Evolutionary conservation across 805 yeast species (phyloP).

Genomic region (Danielia reshetovae): DNA sequence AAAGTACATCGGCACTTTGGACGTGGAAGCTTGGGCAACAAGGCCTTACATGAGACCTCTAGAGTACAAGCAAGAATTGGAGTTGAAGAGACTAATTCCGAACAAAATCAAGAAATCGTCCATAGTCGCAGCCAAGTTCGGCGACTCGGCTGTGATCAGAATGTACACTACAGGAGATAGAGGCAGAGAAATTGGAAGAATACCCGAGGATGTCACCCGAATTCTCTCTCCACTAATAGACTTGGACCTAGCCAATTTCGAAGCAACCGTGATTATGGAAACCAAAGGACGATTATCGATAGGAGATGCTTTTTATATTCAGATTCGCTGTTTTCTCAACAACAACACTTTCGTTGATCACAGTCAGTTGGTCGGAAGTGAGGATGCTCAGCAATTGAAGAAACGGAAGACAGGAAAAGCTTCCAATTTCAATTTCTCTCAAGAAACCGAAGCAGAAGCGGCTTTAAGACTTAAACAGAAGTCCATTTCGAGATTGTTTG

Average conservation of each 20-base stretch:
- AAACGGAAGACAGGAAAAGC: conserved; percentile 15
- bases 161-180: conserved; percentile 22
- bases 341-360: conserved; percentile 30
- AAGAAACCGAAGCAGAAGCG: conserved; percentile 54
- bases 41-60: conserved; percentile 53
- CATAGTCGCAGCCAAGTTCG: conserved; percentile 16
- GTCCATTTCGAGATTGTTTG: conserved; percentile 54
- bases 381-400: conserved; percentile 12
- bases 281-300: conserved; percentile 52
- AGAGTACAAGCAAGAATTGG: conserved; percentile 41
- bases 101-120: conserved; percentile 16
- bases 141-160: conserved; percentile 32
- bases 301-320: conserved; percentile 74
- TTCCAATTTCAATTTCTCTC: conserved; percentile 22
- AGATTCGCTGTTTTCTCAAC: conserved; percentile 60
- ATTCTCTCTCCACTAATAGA: conserved; percentile 64
- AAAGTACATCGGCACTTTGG: conserved; percentile 56
- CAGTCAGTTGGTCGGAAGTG: conserved; percentile 5
- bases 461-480: conserved; percentile 48
- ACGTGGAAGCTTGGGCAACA: conserved; percentile 68
- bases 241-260: conserved; percentile 49
- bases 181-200: conserved; percentile 68
- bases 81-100: conserved; percentile 34
- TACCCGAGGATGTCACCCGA: conserved; percentile 66
- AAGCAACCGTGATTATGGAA: conserved; percentile 55